These are phyloP conservation scores for Colletotrichum sp. DNA, from an alignment of 2,329 filamentous ascomycete genomes.

Conservation along the genomic window DNA sequence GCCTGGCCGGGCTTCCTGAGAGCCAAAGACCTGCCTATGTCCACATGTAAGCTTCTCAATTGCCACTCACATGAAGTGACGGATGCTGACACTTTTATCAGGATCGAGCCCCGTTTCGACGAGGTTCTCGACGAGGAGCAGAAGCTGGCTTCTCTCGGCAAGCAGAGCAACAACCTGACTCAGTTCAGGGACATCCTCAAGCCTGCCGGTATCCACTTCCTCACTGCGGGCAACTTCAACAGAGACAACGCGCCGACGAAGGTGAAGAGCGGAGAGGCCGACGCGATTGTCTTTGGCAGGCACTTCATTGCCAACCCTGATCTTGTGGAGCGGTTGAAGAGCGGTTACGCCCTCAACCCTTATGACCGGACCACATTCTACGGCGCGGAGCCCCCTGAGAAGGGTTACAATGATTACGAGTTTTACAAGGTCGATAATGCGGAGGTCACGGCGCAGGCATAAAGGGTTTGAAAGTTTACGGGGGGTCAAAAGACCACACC, in stretches of 20 bases:
- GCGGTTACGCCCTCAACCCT: constrained; percentile 23
- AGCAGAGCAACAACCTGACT: constrained; percentile 36
- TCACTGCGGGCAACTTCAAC: constrained; percentile 55
- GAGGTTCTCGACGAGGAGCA: constrained; percentile 48
- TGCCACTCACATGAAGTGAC: rapidly evolving
- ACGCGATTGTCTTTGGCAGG: constrained; percentile 38
- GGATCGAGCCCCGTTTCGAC: constrained; percentile 52
- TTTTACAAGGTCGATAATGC: constrained; percentile 29
- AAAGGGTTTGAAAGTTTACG: not conserved
- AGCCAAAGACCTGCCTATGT: constrained; percentile 45
- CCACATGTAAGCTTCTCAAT: constrained; percentile 41
- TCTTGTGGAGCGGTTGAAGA: constrained; percentile 28
- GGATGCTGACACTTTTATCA: not conserved
- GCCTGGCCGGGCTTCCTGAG: constrained; percentile 36
- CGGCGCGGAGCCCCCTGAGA: constrained; percentile 24
- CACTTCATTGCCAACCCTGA: constrained; percentile 33
- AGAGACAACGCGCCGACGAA: constrained; percentile 43
- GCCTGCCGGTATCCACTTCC: constrained; percentile 44
- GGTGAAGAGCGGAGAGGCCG: constrained; percentile 31
- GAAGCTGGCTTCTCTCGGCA: constrained; percentile 44
- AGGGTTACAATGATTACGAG: constrained; percentile 42
- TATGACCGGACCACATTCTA: constrained; percentile 36
- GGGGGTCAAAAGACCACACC: not conserved
- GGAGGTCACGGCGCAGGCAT: not conserved
- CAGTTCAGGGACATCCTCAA: constrained; percentile 45